These are phyloP conservation scores for Leishmania mexicana DNA, from an alignment of 208 protist genomes.

Conservation along the genomic window DNA sequence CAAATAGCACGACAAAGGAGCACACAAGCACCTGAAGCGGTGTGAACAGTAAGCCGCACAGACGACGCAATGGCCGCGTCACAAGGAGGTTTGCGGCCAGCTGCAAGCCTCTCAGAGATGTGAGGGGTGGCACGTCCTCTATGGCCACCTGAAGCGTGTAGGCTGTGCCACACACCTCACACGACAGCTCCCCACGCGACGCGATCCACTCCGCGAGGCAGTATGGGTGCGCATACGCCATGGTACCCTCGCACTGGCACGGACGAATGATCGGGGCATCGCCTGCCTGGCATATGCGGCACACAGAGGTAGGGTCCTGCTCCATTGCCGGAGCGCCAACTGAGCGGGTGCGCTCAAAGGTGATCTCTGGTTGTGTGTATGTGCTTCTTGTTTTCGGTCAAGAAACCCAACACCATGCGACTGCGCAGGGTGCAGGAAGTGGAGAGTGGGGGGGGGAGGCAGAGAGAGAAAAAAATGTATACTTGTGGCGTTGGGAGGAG, in stretches of 20 bases:
- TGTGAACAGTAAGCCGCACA: not conserved
- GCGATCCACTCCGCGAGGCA: slow-evolving; percentile 36
- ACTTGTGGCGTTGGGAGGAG: no score
- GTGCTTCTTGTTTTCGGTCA: not conserved
- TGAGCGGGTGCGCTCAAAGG: not conserved
- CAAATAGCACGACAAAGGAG: slow-evolving; percentile 1
- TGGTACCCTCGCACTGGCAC: slow-evolving; percentile 34
- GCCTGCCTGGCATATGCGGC: slow-evolving; percentile 27
- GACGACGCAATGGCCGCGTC: not conserved
- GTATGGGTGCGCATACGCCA: slow-evolving; percentile 32
- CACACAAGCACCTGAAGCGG: slow-evolving; percentile 6
- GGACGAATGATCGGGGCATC: slow-evolving; percentile 20
- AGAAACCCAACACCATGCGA: not conserved
- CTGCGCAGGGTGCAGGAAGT: not conserved
- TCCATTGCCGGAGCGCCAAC: slow-evolving; percentile 9
- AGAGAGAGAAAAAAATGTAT: not conserved
- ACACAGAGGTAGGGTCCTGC: not conserved
- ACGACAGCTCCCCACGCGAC: slow-evolving; percentile 16
- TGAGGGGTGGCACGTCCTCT: slow-evolving; percentile 6
- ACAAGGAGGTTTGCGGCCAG: slow-evolving; percentile 8
- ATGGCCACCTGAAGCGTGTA: slow-evolving; percentile 28
- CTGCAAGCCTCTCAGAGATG: slow-evolving; percentile 3
- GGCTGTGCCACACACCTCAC: slow-evolving; percentile 27
- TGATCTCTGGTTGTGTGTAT: not conserved
- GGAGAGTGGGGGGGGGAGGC: not conserved